A percentile compares a stretch with the other conserved stretches of the same genome.
phyloP scores from a whole-genome alignment of 2,329 filamentous ascomycete genomes.

The Ophiocordyceps camponoti-floridani region DNA sequence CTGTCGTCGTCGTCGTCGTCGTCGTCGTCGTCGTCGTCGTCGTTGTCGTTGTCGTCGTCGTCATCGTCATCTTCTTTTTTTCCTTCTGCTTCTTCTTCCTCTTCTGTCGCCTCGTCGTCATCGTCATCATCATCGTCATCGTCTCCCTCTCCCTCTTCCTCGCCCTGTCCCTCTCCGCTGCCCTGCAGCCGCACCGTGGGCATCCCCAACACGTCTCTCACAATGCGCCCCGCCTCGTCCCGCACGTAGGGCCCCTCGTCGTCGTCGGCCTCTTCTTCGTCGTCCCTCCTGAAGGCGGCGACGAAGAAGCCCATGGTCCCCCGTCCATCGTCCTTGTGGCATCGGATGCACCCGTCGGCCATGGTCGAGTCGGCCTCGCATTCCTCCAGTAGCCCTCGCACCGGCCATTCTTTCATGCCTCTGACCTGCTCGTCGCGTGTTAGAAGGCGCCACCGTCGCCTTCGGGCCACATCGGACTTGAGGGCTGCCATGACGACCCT shows the following conservation, averaged over 20 bases:
- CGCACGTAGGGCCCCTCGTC: constrained; percentile 32
- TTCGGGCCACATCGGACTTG: constrained; percentile 43
- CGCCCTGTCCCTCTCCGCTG: constrained; percentile 9
- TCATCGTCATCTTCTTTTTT: constrained; percentile 1
- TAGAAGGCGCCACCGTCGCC: constrained; percentile 63
- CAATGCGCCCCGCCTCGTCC: constrained; percentile 35
- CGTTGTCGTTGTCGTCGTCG: not conserved
- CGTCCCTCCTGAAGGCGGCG: constrained; percentile 49
- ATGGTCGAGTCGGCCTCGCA: constrained; percentile 31
- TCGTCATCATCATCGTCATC: not conserved
- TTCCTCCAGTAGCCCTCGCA: constrained; percentile 38
- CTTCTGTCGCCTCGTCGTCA: constrained; percentile 4
- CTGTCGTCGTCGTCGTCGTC: constrained; percentile 4
- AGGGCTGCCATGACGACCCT: constrained; percentile 60
- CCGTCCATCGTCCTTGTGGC: constrained; percentile 61
- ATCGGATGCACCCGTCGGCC: constrained; percentile 63
- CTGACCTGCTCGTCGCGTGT: constrained; percentile 52
- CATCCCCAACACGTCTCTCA: constrained; percentile 21
- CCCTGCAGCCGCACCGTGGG: constrained; percentile 9
- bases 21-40: constrained; percentile 1
- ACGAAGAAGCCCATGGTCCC: constrained; percentile 95
- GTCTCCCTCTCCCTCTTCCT: constrained; percentile 8
- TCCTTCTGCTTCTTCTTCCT: constrained; percentile 8
- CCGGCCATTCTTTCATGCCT: constrained; percentile 60
- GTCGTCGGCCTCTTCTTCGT: constrained; percentile 2